Evolutionary conservation across 2,329 filamentous ascomycete genomes (phyloP), one percentile per base, ranked within the genome.

Genomic region (Blumeriella jaapii): DNA sequence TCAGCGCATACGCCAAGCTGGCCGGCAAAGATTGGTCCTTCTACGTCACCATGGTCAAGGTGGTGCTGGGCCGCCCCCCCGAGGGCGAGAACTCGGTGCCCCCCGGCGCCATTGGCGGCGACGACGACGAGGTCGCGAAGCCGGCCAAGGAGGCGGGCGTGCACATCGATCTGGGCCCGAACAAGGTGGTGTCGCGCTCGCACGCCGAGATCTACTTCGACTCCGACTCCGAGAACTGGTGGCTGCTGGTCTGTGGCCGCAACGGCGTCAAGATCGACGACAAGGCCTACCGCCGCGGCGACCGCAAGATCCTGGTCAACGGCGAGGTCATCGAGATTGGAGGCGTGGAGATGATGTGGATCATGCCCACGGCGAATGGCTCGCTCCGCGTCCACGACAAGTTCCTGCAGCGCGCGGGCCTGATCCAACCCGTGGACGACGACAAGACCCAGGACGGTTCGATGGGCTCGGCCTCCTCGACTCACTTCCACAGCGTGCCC

Each of bases 311-410:
- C 18, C 68, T 98, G 16, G 74, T 75, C 26, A 94, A 87, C 51
- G 91, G 91, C 39, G 79, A 89, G 55, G 84, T 96, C 27, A 78
- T 98, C 39, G 86, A 94, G 54, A 83, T 96, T 53, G 82, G 81
- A 50, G 83, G 83, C 34, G 82, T 91, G 1, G 89, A 98, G 63
- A 98, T 98, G 91, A 89, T 96, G 68, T 98, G 98, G 59, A 84
- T 95, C 30, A 73, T 93, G n/a, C 89, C 91, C 0, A 75, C 74
- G 15, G 78, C 82, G 46, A 67, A 74, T 29, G 66, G 64, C 37
- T 71, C 74, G 15, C 67, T 86, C 16, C 67, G 71, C 29, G 77
- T 93, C 41, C 73, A 82, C 52, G 69, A 69, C 14, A 71, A 63
- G 50, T 86, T 81, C 53, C 69, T 82, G 11, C 71, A 82, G 48